phyloP scores from a whole-genome alignment of 352 stramenopile genomes.

The Globisporangium barbulae region DNA sequence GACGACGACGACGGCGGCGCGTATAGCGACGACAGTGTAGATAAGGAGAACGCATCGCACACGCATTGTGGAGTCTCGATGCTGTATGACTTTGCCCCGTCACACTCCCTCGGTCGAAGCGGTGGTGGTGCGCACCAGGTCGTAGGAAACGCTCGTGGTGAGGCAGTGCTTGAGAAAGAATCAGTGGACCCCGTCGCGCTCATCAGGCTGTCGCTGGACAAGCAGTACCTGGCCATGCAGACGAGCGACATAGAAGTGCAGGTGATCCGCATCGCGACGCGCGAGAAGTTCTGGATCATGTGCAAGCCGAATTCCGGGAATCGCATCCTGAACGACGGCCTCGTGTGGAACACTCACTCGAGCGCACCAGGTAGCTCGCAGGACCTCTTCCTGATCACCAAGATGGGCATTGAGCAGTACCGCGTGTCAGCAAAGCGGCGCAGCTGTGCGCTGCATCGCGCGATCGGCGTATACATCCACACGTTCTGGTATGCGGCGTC shows the following conservation, averaged over 20 bases:
- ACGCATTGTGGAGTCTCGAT: constrained; percentile 17
- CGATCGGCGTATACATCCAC: constrained; percentile 57
- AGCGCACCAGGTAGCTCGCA: constrained; percentile 42
- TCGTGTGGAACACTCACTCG: constrained; percentile 69
- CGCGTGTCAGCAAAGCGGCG: constrained; percentile 56
- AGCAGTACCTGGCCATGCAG: constrained; percentile 69
- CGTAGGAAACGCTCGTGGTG: background rate
- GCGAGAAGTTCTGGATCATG: constrained; percentile 62
- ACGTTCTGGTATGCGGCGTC: constrained; percentile 69
- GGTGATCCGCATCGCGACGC: constrained; percentile 42
- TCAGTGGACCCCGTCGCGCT: constrained; percentile 27
- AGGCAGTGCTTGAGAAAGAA: background rate
- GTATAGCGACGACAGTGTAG: constrained; percentile 7
- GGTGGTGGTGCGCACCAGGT: background rate
- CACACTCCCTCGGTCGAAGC: background rate
- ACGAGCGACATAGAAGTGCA: constrained; percentile 84
- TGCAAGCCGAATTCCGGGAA: constrained; percentile 68
- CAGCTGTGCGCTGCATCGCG: constrained; percentile 52
- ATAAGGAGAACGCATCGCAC: constrained; percentile 2
- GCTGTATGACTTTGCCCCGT: constrained; percentile 43
- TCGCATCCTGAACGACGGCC: constrained; percentile 48
- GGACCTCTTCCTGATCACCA: constrained; percentile 75
- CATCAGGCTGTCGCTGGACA: constrained; percentile 58
- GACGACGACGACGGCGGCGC: constrained; percentile 4
- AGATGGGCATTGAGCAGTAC: constrained; percentile 73